Percentiles rank a stretch among this genome's conserved stretches.
phyloP scores from a whole-genome alignment of 495 filamentous ascomycete genomes.

The Talaromyces ruber region DNA sequence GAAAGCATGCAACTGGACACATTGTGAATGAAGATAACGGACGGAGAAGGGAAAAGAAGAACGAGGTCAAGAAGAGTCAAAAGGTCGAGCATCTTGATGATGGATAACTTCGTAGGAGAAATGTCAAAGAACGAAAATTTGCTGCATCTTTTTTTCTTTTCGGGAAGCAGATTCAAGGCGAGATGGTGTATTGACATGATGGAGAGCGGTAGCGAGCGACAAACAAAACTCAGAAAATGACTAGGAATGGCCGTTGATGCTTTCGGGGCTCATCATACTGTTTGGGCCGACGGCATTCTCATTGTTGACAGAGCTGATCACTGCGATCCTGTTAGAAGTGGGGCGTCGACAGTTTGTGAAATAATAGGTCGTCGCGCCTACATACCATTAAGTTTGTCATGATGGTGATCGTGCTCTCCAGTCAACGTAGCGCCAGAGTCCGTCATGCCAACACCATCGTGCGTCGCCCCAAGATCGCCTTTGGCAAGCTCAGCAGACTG shows the following conservation, averaged over 20 bases:
- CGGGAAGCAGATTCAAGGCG: background rate
- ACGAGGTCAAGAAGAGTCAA: background rate
- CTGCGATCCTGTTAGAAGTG: background rate
- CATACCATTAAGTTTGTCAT: constrained; percentile 4
- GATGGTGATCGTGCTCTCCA: background rate
- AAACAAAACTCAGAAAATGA: background rate
- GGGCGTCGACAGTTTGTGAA: background rate
- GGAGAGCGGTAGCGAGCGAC: background rate
- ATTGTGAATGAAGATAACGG: background rate
- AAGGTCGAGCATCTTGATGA: background rate
- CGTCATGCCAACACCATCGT: background rate
- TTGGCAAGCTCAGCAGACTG: background rate
- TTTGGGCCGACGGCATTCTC: background rate
- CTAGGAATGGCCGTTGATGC: constrained; percentile 34
- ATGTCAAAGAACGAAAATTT: background rate
- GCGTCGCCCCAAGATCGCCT: background rate
- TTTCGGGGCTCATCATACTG: constrained; percentile 63
- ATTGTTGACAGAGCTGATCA: background rate
- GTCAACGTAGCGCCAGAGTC: background rate
- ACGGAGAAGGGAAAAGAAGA: background rate
- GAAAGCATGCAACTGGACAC: background rate
- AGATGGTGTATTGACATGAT: background rate
- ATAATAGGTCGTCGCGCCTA: background rate
- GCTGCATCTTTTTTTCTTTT: background rate
- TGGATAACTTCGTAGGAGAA: background rate